phyloP scores from a whole-genome alignment of 768 basidiomycete species.

The Rhodotorula diobovata region DNA sequence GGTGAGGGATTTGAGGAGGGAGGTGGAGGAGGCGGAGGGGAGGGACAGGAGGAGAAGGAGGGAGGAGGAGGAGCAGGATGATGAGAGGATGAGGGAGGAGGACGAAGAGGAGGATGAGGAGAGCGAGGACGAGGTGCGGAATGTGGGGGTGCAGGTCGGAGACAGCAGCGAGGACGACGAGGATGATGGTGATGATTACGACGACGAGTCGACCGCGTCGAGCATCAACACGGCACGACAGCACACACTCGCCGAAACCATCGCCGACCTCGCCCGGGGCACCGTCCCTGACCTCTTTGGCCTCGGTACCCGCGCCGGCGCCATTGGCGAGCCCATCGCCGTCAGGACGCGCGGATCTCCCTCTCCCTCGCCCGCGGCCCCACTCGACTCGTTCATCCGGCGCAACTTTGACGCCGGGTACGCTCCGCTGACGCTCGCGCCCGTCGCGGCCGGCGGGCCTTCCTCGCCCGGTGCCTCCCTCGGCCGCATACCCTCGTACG shows the following conservation, averaged over 20 bases:
- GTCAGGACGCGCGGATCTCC: not conserved
- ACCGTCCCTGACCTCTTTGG: not conserved
- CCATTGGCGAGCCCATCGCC: no score
- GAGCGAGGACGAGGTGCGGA: not conserved
- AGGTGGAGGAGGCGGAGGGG: not conserved
- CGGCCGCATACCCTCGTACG: not conserved
- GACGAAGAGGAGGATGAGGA: not conserved
- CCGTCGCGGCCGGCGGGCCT: not conserved
- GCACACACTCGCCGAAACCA: not conserved
- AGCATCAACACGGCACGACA: slow-evolving; percentile 18
- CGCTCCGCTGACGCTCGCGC: not conserved
- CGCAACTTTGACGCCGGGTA: slow-evolving; percentile 11
- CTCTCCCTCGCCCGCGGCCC: not conserved
- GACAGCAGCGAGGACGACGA: not conserved
- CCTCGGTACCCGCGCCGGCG: no score
- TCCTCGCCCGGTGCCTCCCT: not conserved
- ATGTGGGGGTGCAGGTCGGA: no score
- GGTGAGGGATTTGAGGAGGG: not conserved
- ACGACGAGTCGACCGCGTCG: slow-evolving; percentile 1
- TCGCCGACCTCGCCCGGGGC: no score
- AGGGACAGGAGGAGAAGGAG: not conserved
- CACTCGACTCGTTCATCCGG: not conserved
- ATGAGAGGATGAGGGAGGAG: not conserved
- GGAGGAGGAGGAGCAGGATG: not conserved
- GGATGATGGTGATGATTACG: not conserved